Base-by-base conservation (phyloP, 768 basidiomycete species). In the Leccinellum albellum region DNA sequence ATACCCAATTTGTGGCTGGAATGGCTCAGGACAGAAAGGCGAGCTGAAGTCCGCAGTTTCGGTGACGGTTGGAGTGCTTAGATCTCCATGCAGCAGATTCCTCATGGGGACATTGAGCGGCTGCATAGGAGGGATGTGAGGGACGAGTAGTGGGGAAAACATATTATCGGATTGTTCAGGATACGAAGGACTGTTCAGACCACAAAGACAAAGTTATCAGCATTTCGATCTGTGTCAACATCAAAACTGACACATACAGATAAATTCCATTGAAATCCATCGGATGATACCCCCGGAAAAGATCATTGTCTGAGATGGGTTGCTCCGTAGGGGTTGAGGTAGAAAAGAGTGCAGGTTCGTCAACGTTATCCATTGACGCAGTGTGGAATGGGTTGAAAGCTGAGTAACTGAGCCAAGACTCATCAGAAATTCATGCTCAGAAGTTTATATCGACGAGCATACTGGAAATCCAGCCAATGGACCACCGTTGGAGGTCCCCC, bases 211-310 rank as follows among this genome's bases (percentile, higher is more conserved):
- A 9, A 7, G n/a, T 28, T 6, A 17, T 67, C 55, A 61, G 45
- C 13, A 33, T 29, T 23, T 32, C 31, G 32, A 46, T 21, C 7
- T 13, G 7, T 12, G 3, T 31, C 49, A 23, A 28, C 7, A 33
- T n/a, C 48, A 28, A 44, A 12, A 37, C 0, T 15, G 29, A 10
- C 9, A 53, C 65, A 0, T 17, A 66, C 65, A 12, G 6, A 42
- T 42, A 42, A 20, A 6, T 6, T 42, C 20, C 40, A 12, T 20
- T 42, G 4, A 42, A 12, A 42, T 42, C 1, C 37, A 9, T 37
- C 17, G 45, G 24, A 21, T 46, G 24, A 21, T 46, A 17, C 6
- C 7, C 28, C 37, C 17, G 26, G 28, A n/a, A 6, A 12, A 13
- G 7, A 37, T 53, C 55, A 49, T 44, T 8, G 29, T 47, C 29